A percentile compares a stretch with the other conserved stretches of the same genome.
phyloP scores from a whole-genome alignment of 1,139 yeast species.

The Yamadazyma diddensiae region DNA sequence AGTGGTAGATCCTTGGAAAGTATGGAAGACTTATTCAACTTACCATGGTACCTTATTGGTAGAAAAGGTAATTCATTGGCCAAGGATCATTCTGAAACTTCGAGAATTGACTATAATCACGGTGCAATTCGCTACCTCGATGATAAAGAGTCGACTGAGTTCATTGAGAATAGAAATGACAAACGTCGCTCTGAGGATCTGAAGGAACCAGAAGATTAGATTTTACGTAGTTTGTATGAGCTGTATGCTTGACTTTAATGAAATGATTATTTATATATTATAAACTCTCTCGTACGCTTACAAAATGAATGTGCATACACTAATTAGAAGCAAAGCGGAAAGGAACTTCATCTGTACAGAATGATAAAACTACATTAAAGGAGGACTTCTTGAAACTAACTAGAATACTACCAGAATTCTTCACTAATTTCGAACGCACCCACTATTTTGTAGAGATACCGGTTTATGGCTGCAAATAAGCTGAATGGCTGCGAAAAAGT shows the following conservation, averaged over 20 bases:
- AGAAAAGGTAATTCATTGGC: constrained; percentile 50
- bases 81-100: constrained; percentile 49
- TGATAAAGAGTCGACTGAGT: constrained; percentile 13
- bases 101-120: constrained; percentile 11
- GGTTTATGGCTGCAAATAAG: too few species aligned
- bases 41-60: constrained; percentile 59
- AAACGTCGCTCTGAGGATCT: constrained; percentile 9
- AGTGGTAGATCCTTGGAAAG: constrained; percentile 54
- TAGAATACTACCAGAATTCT: constrained; percentile 14
- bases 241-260: too few species aligned
- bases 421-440: constrained; percentile 32
- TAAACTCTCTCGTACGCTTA: too few species aligned
- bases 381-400: constrained; percentile 1
- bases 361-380: neutral
- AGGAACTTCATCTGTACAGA: constrained; percentile 8
- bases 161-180: constrained; percentile 12
- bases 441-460: constrained; percentile 33
- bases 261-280: too few species aligned
- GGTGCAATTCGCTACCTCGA: constrained; percentile 11
- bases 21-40: constrained; percentile 54
- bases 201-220: constrained; percentile 5
- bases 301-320: too few species aligned
- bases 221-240: too few species aligned
- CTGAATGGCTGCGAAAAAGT: too few species aligned
- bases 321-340: too few species aligned